Evolutionary conservation across 2,329 filamentous ascomycete species (phyloP), one percentile per base, ranked within the genome.

Genomic region (Ophiocordyceps unilateralis): DNA sequence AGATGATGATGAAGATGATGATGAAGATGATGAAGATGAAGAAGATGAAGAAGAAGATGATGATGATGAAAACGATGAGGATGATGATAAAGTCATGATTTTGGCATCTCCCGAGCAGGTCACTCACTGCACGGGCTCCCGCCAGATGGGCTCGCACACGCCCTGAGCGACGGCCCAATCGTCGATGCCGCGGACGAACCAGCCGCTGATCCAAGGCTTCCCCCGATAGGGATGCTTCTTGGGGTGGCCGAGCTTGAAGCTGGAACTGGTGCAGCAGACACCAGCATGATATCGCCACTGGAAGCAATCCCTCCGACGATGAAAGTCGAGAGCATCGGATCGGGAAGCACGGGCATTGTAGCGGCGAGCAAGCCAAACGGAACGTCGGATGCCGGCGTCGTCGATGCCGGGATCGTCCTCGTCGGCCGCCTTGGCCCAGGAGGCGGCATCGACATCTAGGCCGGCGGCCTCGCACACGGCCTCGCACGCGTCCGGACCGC

Each of bases 231-330:
- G 12, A 21, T 40, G 32, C 43, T 39, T 40, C 10, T 47, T 51
- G 24, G 66, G 65, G 30, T 56, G 53, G 23, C 66, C 66, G 5
- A 68, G 54, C 50, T 64, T 65, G 52, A 69, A 67, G 48, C 60
- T 65, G 44, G 52, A 58, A 43, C 59, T 49, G 2, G 62, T 63
- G 48, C 65, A 68, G 53, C 66, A 69, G 8, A 59, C 54, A 30
- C 64, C 64, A 12, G 64, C 54, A 46, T 65, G 58, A 53, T 62
- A 68, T 7, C 62, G 58, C 57, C 66, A 69, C 49, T 68, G 66
- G 55, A 69, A 69, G 48, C 66, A 69, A 22, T 54, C 57, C 17
- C 58, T 57, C 40, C 57, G 53, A 32, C 54, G 52, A 46, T 59
- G 55, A 41, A 56, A 57, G 8, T 40, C 45, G 28, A 53, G 46